A percentile compares a stretch with the other conserved stretches of the same genome.
phyloP scores from a whole-genome alignment of 768 basidiomycete species.

The Dioszegia aurantiaca region DNA sequence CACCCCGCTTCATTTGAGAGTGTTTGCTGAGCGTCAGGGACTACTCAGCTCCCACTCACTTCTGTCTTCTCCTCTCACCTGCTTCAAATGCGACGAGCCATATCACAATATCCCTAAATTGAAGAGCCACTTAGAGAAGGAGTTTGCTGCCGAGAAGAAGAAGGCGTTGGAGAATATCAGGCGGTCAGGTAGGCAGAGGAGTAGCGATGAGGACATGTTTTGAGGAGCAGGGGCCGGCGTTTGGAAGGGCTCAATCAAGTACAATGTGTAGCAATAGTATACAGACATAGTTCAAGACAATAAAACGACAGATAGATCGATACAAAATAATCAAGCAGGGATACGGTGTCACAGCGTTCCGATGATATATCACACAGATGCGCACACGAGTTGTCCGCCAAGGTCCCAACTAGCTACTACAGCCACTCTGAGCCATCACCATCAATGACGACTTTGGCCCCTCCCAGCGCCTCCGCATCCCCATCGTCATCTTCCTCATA shows the following conservation, averaged over 20 bases:
- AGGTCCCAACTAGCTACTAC: no score
- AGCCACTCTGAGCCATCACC: slow-evolving; percentile 14
- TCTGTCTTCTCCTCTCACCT: slow-evolving; percentile 66
- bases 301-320: neutral
- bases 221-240: slow-evolving; percentile 7
- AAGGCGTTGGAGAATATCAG: slow-evolving; percentile 20
- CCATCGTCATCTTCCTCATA: slow-evolving; percentile 32
- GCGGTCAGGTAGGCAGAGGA: slow-evolving; percentile 26
- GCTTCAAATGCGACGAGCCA: slow-evolving; percentile 66
- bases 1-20: no score
- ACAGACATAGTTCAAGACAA: neutral
- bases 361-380: no score
- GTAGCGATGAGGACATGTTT: slow-evolving; percentile 37
- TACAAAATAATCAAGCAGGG: neutral
- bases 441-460: slow-evolving; percentile 3
- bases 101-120: slow-evolving; percentile 71
- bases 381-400: no score
- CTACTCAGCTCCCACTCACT: slow-evolving; percentile 56
- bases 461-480: slow-evolving; percentile 29
- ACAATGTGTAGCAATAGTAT: slow-evolving; percentile 10
- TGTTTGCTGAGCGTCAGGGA: slow-evolving; percentile 12
- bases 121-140: slow-evolving; percentile 71
- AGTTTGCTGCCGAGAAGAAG: slow-evolving; percentile 61
- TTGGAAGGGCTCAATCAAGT: neutral
- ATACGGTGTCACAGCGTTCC: no score